Conservation (phyloP, 2,329 filamentous ascomycete genomes). For the Calycina herbarum region DNA sequence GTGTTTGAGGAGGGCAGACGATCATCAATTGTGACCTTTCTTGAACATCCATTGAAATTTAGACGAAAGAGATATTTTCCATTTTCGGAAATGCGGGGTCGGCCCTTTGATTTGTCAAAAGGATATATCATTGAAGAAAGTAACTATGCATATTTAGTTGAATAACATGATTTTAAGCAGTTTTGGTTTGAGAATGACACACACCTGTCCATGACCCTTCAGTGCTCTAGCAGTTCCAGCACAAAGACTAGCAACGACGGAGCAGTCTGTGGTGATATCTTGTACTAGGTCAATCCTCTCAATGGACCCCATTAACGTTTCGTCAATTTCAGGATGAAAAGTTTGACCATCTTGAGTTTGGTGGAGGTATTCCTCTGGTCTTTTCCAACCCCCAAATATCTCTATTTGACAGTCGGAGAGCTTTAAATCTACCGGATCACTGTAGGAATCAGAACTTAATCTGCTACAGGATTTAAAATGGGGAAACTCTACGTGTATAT, state of each 20-base stretch:
- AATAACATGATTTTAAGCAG: neutral
- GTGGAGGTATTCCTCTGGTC: constrained; percentile 66
- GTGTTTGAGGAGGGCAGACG: constrained; percentile 76
- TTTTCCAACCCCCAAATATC: constrained; percentile 82
- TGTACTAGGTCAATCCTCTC: constrained; percentile 81
- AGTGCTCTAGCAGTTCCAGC: constrained; percentile 71
- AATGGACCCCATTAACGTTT: constrained; percentile 55
- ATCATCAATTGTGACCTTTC: constrained; percentile 87
- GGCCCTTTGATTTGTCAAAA: constrained; percentile 57
- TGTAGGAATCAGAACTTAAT: constrained; percentile 41
- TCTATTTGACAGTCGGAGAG: constrained; percentile 73
- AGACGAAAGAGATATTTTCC: constrained; percentile 92
- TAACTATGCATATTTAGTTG: constrained; percentile 48
- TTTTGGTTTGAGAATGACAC: neutral
- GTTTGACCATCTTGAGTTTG: neutral
- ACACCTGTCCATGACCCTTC: constrained; percentile 67
- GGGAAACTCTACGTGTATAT: constrained; percentile 61
- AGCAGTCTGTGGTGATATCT: constrained; percentile 94
- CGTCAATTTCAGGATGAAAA: constrained; percentile 32
- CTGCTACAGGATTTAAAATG: constrained; percentile 7
- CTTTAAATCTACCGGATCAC: constrained; percentile 67
- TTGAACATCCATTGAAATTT: constrained; percentile 92
- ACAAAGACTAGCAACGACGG: constrained; percentile 92
- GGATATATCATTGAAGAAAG: constrained; percentile 75
- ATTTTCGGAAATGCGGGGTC: constrained; percentile 67